Evolutionary conservation across 2,329 filamentous ascomycete genomes (phyloP).

Genomic region (Calonectria montana): DNA sequence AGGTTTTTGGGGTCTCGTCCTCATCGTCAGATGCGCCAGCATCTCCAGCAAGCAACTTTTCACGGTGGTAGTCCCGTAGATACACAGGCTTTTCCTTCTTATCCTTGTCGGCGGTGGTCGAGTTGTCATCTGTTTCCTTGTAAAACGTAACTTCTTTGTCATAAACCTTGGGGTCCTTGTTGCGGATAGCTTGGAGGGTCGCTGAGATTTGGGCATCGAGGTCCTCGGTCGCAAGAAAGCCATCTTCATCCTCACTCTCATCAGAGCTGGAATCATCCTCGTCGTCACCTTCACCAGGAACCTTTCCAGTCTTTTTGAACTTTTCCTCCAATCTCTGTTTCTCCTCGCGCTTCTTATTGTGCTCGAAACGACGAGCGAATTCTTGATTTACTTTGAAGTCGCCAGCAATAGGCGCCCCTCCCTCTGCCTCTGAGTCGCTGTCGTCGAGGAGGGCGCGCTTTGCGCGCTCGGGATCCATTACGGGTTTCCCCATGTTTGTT

Average conservation of each 20-base stretch:
- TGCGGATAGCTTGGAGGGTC: slow-evolving; percentile 87
- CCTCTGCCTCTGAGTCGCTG: slow-evolving; percentile 61
- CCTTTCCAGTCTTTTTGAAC: slow-evolving; percentile 63
- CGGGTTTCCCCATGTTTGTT: slow-evolving; percentile 31
- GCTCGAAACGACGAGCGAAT: slow-evolving; percentile 88
- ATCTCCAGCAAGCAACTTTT: slow-evolving; percentile 84
- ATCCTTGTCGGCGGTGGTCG: slow-evolving; percentile 48
- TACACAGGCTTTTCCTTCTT: slow-evolving; percentile 87
- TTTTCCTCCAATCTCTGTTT: slow-evolving; percentile 87
- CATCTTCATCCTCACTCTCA: slow-evolving; percentile 91
- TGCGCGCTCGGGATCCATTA: slow-evolving; percentile 48
- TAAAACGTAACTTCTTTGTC: slow-evolving; percentile 86
- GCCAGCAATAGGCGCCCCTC: slow-evolving; percentile 52
- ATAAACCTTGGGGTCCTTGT: slow-evolving; percentile 92
- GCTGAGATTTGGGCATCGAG: slow-evolving; percentile 89
- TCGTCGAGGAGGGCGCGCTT: slow-evolving; percentile 68
- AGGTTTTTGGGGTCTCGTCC: slow-evolving; percentile 73
- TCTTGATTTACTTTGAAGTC: slow-evolving; percentile 89
- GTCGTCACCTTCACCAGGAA: slow-evolving; percentile 58
- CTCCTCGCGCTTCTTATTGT: slow-evolving; percentile 98
- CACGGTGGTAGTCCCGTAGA: slow-evolving; percentile 89
- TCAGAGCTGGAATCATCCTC: slow-evolving; percentile 76
- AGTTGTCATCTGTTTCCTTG: slow-evolving; percentile 66
- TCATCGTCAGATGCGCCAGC: slow-evolving; percentile 69
- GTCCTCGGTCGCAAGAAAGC: slow-evolving; percentile 84